Evolutionary conservation across 306 rosid species (phyloP).

Genomic region (Ochetophila trinervis): DNA sequence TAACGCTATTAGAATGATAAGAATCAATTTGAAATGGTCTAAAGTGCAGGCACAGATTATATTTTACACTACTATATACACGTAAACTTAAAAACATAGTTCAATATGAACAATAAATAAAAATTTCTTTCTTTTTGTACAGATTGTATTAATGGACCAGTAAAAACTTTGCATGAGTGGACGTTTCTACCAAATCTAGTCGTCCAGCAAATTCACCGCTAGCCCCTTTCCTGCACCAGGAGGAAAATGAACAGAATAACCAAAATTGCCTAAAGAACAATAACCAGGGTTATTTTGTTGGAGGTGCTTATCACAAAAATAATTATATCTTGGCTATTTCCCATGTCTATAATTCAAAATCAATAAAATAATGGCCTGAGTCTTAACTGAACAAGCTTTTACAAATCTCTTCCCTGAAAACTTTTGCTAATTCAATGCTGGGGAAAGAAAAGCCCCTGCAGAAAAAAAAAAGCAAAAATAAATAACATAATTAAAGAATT

Average conservation of each 20-base stretch:
- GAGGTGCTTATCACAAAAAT: not conserved
- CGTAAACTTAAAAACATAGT: too few relatives aligned
- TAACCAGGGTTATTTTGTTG: not conserved
- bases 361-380: not conserved
- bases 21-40: too few relatives aligned
- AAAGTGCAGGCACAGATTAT: too few relatives aligned
- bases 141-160: too few relatives aligned
- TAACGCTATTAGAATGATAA: too few relatives aligned
- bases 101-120: too few relatives aligned
- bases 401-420: not conserved
- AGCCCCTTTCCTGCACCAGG: not conserved
- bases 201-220: too few relatives aligned
- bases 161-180: too few relatives aligned
- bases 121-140: too few relatives aligned
- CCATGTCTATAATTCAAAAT: not conserved
- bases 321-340: not conserved
- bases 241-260: not conserved
- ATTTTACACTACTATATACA: too few relatives aligned
- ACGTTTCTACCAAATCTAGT: not conserved
- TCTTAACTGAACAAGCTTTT: not conserved
- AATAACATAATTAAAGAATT: too few relatives aligned
- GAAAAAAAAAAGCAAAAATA: too few relatives aligned
- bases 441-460: not conserved
- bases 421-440: not conserved
- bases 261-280: not conserved